Percentiles rank a stretch among this genome's conserved stretches.
Conservation (phyloP, 805 yeast species). For the Millerozyma acaciae region DNA sequence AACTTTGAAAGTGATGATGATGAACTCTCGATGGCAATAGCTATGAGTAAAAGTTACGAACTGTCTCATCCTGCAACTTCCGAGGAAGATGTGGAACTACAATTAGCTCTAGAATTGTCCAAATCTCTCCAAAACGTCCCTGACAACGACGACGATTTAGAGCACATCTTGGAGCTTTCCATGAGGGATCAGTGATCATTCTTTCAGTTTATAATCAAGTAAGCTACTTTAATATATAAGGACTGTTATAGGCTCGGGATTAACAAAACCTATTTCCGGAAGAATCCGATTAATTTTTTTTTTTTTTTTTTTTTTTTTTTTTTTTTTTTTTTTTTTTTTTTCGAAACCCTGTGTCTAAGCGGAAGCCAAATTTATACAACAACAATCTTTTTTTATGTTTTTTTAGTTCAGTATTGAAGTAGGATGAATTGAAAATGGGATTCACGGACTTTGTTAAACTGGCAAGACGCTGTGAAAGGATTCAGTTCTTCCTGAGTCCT, state of each 20-base stretch:
- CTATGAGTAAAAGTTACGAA: conserved; percentile 31
- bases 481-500: conserved; percentile 15
- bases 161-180: conserved; percentile 16
- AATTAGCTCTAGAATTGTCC: conserved; percentile 18
- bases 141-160: conserved; percentile 15
- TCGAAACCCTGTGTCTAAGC: too few relatives aligned
- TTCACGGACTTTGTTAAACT: conserved; percentile 13
- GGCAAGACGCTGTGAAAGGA: conserved; percentile 8
- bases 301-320: conserved; percentile 1
- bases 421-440: conserved; percentile 7
- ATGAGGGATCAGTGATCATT: conserved; percentile 5
- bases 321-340: not conserved
- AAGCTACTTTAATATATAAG: not conserved
- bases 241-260: not conserved
- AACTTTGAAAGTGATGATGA: conserved; percentile 33
- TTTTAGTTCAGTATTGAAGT: not conserved
- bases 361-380: not conserved
- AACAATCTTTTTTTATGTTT: not conserved
- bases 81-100: conserved; percentile 27
- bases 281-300: not conserved
- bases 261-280: not conserved
- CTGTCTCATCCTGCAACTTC: conserved; percentile 2
- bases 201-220: conserved; percentile 1
- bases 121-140: conserved; percentile 3
- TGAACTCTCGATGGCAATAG: conserved; percentile 40